phyloP scores from a whole-genome alignment of 495 filamentous ascomycete species.

The Penicillium chermesinum region DNA sequence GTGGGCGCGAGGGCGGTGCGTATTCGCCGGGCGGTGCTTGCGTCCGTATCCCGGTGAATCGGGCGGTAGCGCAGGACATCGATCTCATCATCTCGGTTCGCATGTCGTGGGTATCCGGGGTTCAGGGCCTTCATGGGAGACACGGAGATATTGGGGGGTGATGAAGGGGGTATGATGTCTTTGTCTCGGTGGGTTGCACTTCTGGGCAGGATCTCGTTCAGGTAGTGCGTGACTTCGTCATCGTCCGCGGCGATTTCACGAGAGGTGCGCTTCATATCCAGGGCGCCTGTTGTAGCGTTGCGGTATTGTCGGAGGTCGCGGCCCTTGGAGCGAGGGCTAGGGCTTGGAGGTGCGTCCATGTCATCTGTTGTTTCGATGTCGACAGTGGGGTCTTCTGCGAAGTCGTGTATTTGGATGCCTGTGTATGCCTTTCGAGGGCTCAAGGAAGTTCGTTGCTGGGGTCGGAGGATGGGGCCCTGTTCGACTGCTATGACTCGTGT shows the following conservation, averaged over 20 bases:
- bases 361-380: conserved; percentile 33
- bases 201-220: conserved; percentile 27
- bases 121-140: conserved; percentile 22
- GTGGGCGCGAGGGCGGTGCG: conserved; percentile 26
- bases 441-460: conserved; percentile 21
- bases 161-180: conserved; percentile 27
- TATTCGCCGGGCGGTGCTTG: conserved; percentile 12
- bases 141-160: conserved; percentile 30
- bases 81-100: conserved; percentile 18
- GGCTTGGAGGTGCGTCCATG: conserved; percentile 35
- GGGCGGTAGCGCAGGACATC: conserved; percentile 20
- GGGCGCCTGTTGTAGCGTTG: conserved; percentile 18
- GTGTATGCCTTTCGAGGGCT: conserved; percentile 33
- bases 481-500: conserved; percentile 25
- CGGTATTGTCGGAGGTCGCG: conserved; percentile 20
- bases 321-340: conserved; percentile 37
- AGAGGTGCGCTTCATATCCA: conserved; percentile 25
- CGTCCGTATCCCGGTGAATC: conserved; percentile 16
- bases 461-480: conserved; percentile 20
- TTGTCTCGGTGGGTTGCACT: conserved; percentile 8
- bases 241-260: conserved; percentile 24
- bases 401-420: conserved; percentile 30
- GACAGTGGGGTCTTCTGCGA: conserved; percentile 16
- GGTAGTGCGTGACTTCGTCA: conserved; percentile 26
- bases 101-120: conserved; percentile 16